These are phyloP conservation scores for Scheffersomyces insectosa DNA, from an alignment of 1,139 yeast genomes.

Conservation along the genomic window DNA sequence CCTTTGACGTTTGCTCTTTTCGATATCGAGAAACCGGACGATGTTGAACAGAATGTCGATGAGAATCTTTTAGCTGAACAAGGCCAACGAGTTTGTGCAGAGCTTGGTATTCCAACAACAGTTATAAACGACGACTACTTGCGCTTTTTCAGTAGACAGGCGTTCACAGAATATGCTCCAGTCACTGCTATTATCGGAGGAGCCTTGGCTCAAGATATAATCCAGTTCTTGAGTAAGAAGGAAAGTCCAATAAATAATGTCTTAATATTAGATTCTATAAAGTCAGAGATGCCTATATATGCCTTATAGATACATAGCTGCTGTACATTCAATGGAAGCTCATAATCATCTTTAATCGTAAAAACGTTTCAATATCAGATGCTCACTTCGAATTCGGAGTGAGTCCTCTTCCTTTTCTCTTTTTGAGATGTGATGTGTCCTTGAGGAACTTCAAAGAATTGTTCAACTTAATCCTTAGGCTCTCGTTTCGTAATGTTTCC, in stretches of 20 bases:
- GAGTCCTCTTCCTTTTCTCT: slow-evolving; percentile 43
- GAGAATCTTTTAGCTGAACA: slow-evolving; percentile 31
- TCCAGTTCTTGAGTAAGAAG: slow-evolving; percentile 74
- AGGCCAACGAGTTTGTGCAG: slow-evolving; percentile 25
- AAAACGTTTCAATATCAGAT: neutral
- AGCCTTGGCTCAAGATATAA: slow-evolving; percentile 84
- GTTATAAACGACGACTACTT: slow-evolving; percentile 40
- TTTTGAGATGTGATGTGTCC: slow-evolving; percentile 46
- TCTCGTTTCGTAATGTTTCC: slow-evolving; percentile 25
- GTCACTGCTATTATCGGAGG: slow-evolving; percentile 91
- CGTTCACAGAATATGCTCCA: slow-evolving; percentile 75
- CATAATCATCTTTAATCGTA: neutral
- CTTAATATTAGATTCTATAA: slow-evolving; percentile 70
- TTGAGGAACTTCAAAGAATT: slow-evolving; percentile 37
- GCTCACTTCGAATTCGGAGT: slow-evolving; percentile 30
- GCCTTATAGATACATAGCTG: slow-evolving; percentile 27
- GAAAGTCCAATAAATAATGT: slow-evolving; percentile 84
- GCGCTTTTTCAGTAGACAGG: slow-evolving; percentile 46
- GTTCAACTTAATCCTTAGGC: slow-evolving; percentile 31
- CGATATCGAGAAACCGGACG: slow-evolving; percentile 31
- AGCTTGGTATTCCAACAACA: slow-evolving; percentile 38
- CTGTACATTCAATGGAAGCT: neutral
- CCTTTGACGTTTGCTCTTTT: slow-evolving; percentile 64
- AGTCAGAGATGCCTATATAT: slow-evolving; percentile 77
- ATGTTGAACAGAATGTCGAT: slow-evolving; percentile 28